phyloP scores from a whole-genome alignment of 2,329 filamentous ascomycete species.

The Trichoderma atroviride region DNA sequence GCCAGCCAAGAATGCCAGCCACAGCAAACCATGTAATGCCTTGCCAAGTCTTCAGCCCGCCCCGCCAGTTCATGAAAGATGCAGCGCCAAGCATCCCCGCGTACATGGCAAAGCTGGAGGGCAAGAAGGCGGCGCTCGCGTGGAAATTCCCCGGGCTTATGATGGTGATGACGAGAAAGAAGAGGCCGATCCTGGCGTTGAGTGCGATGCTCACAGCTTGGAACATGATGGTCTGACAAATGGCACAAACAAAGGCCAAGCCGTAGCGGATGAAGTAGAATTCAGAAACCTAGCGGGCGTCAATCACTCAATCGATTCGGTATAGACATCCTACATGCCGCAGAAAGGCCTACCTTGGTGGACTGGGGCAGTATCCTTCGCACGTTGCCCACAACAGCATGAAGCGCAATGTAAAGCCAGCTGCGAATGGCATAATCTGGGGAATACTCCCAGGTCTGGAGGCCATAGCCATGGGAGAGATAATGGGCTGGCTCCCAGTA shows the following conservation, averaged over 20 bases:
- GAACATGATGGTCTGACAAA: constrained; percentile 82
- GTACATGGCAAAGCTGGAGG: constrained; percentile 97
- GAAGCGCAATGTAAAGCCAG: constrained; percentile 85
- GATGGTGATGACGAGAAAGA: constrained; percentile 77
- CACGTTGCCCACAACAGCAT: constrained; percentile 71
- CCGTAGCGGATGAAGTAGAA: constrained; percentile 85
- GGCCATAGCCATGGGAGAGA: constrained; percentile 84
- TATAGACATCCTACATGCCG: background rate
- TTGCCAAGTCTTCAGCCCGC: constrained; percentile 74
- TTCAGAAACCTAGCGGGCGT: constrained; percentile 57
- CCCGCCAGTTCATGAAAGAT: constrained; percentile 87
- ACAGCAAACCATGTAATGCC: constrained; percentile 91
- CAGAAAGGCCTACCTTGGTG: constrained; percentile 51
- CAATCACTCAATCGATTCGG: background rate
- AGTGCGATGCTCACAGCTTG: constrained; percentile 74
- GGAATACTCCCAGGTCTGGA: constrained; percentile 99
- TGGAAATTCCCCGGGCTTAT: constrained; percentile 93
- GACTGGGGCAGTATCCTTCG: constrained; percentile 64
- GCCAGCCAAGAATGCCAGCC: constrained; percentile 88
- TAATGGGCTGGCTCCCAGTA: constrained; percentile 99
- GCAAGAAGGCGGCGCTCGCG: constrained; percentile 81
- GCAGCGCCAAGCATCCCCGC: constrained; percentile 82
- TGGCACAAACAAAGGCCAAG: constrained; percentile 75
- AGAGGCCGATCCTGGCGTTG: constrained; percentile 79
- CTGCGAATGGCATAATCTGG: constrained; percentile 92